phyloP scores from a whole-genome alignment of 129 eudicot species.

The Tagetes erecta region DNA sequence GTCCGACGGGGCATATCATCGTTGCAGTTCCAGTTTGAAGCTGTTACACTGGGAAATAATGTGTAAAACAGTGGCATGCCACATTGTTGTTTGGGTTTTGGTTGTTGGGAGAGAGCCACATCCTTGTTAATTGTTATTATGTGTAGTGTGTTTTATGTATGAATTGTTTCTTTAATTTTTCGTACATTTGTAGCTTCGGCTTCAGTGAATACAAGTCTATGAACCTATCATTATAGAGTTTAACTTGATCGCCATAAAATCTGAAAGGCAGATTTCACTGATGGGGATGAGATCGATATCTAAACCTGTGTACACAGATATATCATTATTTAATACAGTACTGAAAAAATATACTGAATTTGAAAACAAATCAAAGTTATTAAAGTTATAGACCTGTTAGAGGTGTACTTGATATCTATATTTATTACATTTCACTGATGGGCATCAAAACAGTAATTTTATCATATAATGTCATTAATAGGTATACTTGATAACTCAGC shows the following conservation, averaged over 20 bases:
- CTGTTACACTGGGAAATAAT: conserved; percentile 48
- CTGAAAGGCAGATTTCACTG: background rate
- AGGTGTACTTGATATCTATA: too few relatives aligned
- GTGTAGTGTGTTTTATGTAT: conserved; percentile 41
- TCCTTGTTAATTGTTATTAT: conserved; percentile 37
- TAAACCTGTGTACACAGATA: too few relatives aligned
- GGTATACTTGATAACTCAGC: too few relatives aligned
- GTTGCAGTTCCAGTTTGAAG: conserved; percentile 17
- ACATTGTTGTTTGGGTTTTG: conserved; percentile 37
- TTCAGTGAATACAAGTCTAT: conserved; percentile 39
- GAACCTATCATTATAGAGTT: background rate
- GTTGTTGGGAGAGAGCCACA: conserved; percentile 22
- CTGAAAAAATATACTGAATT: too few relatives aligned
- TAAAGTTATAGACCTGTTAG: too few relatives aligned
- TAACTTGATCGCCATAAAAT: background rate
- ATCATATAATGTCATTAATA: too few relatives aligned
- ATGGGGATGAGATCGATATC: too few relatives aligned
- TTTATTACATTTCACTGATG: too few relatives aligned
- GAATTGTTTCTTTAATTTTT: conserved; percentile 38
- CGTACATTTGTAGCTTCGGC: conserved; percentile 40
- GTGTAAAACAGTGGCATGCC: conserved; percentile 40
- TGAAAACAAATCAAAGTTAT: too few relatives aligned
- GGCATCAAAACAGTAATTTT: too few relatives aligned
- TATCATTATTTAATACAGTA: too few relatives aligned
- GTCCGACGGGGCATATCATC: conserved; percentile 16